Evolutionary conservation across 108 stramenopile species (phyloP).

Genomic region (Fragilaria radians): DNA sequence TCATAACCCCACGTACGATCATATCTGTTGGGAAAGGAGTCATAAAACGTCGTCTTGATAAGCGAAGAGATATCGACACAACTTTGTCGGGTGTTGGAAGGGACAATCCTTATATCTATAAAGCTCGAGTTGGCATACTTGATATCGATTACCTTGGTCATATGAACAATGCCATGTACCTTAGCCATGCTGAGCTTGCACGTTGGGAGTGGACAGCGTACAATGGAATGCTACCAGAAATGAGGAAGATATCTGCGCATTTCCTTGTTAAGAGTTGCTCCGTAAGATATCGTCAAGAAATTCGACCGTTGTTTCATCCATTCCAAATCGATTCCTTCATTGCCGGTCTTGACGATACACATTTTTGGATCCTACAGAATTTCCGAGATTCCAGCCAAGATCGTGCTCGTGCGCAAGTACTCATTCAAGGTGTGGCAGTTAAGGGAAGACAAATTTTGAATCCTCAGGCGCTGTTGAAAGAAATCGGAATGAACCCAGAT

Average conservation of each 20-base stretch:
- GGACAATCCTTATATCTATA: conserved; percentile 31
- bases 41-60: conserved; percentile 12
- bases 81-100: background rate
- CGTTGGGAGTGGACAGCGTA: conserved; percentile 60
- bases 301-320: conserved; percentile 36
- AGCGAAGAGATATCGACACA: conserved; percentile 1
- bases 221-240: conserved; percentile 33
- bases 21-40: conserved; percentile 24
- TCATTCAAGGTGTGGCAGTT: conserved; percentile 14
- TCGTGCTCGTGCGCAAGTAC: conserved; percentile 13
- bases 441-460: conserved; percentile 13
- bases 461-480: conserved; percentile 13
- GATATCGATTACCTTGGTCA: conserved; percentile 60
- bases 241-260: conserved; percentile 17
- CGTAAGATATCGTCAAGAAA: conserved; percentile 56
- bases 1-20: conserved; percentile 17
- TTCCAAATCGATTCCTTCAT: conserved; percentile 55
- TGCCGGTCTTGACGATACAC: conserved; percentile 40
- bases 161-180: conserved; percentile 69
- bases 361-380: conserved; percentile 61
- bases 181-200: conserved; percentile 64
- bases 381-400: conserved; percentile 31
- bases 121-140: conserved; percentile 49
- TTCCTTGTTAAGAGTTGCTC: conserved; percentile 43
- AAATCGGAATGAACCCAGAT: background rate